Conservation (phyloP, 2,329 filamentous ascomycete genomes). For the Hymenoscyphus albidus region DNA sequence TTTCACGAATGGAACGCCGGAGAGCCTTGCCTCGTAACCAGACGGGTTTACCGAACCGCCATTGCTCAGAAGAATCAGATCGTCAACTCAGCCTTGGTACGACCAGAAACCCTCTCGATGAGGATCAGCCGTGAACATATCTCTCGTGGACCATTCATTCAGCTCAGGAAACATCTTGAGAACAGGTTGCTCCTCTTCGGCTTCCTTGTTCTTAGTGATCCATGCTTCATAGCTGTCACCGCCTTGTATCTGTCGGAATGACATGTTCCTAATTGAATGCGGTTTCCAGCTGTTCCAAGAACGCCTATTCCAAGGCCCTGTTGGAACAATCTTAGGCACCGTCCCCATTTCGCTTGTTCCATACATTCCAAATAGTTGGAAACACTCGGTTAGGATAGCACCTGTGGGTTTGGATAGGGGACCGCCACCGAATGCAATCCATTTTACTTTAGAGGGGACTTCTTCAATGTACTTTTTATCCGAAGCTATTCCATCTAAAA, state of each 20-base stretch:
- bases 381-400: slow-evolving; percentile 7
- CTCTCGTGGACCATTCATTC: slow-evolving; percentile 36
- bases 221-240: slow-evolving; percentile 29
- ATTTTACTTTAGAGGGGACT: neutral
- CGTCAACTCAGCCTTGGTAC: slow-evolving; percentile 38
- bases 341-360: slow-evolving; percentile 5
- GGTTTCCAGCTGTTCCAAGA: slow-evolving; percentile 10
- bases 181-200: slow-evolving; percentile 27
- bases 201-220: slow-evolving; percentile 18
- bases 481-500: slow-evolving; percentile 3
- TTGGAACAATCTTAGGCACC: neutral
- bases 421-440: slow-evolving; percentile 6
- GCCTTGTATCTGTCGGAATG: neutral
- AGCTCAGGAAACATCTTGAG: slow-evolving; percentile 37
- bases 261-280: slow-evolving; percentile 2
- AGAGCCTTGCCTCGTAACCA: slow-evolving; percentile 37
- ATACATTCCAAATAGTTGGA: slow-evolving; percentile 3
- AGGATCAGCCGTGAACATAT: slow-evolving; percentile 38
- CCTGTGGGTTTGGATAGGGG: slow-evolving; percentile 8
- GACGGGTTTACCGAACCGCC: slow-evolving; percentile 43
- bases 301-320: neutral
- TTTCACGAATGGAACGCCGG: slow-evolving; percentile 34
- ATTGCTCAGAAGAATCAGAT: slow-evolving; percentile 42
- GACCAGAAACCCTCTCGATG: slow-evolving; percentile 35
- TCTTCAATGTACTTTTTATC: neutral